Base-by-base conservation (phyloP, 2,329 filamentous ascomycete genomes). In the Aphanoascus verrucosus region DNA sequence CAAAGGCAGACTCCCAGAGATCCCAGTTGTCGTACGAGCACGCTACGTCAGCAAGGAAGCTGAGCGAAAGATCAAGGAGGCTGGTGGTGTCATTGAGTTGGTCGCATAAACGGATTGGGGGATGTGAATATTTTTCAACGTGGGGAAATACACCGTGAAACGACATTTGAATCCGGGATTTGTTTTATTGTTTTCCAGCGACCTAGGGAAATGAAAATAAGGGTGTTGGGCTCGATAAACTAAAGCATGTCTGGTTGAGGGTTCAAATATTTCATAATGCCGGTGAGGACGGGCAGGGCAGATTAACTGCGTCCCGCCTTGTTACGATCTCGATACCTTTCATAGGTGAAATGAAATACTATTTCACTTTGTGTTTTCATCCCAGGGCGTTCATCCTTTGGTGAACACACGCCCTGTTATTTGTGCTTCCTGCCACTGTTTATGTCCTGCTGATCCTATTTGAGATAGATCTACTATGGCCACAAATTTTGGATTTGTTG, bases 1-100 rank as follows among this genome's bases (percentile, higher is more conserved):
- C 74, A 98, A 98, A 84, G 93, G 93, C 76, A 85, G 91, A 71
- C 80, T 97, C 68, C 91, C 93, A 69, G 80, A 91, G 70, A 82
- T 97, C 69, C 93, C 93, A 64, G 76, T 98, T 68, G 88, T 98
- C 69, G 90, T 98, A 64, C 88, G 88, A 72, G 91, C 93, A 65
- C 81, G 93, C 73, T 97, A 89, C 80, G 87, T 98, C 77, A 89
- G 84, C 81, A 86, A 86, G 73, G 84, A 95, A 74, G 93, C 93
- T 64, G 93, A 98, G 85, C 81, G 88, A 79, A 98, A 98, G 86
- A 96, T 98, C 77, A 94, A 87, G 74, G 88, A 93, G 76, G 91
- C 90, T 69, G 93, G 93, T 75, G 91, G 91, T 77, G 87, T 95
- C 69, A 80, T 94, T 69, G 88, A 96, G 82, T 82, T 96, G 73